Conservation (phyloP, 352 stramenopile genomes). For the Phytophthora sansomeana region DNA sequence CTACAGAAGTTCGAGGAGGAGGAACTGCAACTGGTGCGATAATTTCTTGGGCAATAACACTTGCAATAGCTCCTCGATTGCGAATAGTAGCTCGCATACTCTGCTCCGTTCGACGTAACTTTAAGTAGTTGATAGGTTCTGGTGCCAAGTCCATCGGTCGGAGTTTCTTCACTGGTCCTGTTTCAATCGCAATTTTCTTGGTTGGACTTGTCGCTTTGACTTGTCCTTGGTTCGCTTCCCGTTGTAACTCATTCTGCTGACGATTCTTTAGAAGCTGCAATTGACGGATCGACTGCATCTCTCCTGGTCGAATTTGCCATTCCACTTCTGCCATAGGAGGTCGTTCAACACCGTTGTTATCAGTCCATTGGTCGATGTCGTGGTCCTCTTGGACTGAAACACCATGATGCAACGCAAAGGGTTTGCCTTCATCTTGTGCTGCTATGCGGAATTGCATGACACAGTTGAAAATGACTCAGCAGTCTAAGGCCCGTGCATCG, state of each 20-base stretch:
- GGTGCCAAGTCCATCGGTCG: conserved; percentile 27
- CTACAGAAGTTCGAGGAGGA: conserved; percentile 9
- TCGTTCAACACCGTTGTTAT: conserved; percentile 10
- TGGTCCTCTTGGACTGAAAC: neutral
- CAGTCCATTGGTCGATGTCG: conserved; percentile 5
- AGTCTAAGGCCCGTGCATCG: conserved; percentile 22
- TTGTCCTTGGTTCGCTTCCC: conserved; percentile 20
- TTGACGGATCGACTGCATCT: conserved; percentile 35
- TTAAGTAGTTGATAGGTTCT: conserved; percentile 74
- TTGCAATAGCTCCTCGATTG: conserved; percentile 50
- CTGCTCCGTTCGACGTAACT: conserved; percentile 63
- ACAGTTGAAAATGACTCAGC: neutral
- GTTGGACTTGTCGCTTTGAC: conserved; percentile 6
- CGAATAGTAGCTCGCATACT: conserved; percentile 56
- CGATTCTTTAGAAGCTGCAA: conserved; percentile 30
- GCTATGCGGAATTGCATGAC: conserved; percentile 32
- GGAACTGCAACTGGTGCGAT: conserved; percentile 38
- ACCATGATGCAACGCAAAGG: conserved; percentile 4
- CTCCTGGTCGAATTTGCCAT: conserved; percentile 35
- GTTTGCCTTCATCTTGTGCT: conserved; percentile 11
- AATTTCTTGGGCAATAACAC: conserved; percentile 58
- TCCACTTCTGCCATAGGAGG: neutral
- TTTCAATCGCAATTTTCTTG: conserved; percentile 13
- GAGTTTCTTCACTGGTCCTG: conserved; percentile 1
- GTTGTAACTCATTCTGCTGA: conserved; percentile 5